These are phyloP conservation scores for Craterostigma plantagineum DNA, from an alignment of 257 asterid species.

Conservation along the genomic window DNA sequence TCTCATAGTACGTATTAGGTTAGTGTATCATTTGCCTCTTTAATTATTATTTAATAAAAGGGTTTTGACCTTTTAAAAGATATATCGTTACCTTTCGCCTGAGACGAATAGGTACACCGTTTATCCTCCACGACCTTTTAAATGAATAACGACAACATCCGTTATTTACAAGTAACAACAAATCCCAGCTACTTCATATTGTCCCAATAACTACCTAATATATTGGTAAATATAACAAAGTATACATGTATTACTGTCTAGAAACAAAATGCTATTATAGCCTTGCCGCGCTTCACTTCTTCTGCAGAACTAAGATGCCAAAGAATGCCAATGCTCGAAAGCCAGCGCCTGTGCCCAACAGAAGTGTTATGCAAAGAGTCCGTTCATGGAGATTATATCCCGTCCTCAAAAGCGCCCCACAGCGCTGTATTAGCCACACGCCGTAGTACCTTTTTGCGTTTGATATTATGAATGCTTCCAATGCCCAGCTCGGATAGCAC, in stretches of 20 bases:
- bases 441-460: conserved; percentile 83
- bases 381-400: conserved; percentile 29
- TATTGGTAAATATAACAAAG: no score
- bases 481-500: conserved; percentile 81
- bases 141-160: no score
- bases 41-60: no score
- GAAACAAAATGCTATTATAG: not conserved
- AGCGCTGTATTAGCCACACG: conserved; percentile 48
- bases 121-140: no score
- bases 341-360: conserved; percentile 25
- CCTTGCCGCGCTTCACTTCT: conserved; percentile 19
- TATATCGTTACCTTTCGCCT: no score
- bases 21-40: no score
- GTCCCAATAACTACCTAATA: no score
- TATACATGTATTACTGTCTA: not conserved
- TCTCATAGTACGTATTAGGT: no score
- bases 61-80: no score
- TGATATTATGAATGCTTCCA: conserved; percentile 77
- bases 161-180: no score
- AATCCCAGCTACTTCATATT: no score
- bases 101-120: no score
- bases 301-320: conserved; percentile 26
- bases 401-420: conserved; percentile 27
- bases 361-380: conserved; percentile 29
- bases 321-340: conserved; percentile 35